phyloP scores from a whole-genome alignment of 768 basidiomycete genomes.

The Gloeopeniophorella convolvens region DNA sequence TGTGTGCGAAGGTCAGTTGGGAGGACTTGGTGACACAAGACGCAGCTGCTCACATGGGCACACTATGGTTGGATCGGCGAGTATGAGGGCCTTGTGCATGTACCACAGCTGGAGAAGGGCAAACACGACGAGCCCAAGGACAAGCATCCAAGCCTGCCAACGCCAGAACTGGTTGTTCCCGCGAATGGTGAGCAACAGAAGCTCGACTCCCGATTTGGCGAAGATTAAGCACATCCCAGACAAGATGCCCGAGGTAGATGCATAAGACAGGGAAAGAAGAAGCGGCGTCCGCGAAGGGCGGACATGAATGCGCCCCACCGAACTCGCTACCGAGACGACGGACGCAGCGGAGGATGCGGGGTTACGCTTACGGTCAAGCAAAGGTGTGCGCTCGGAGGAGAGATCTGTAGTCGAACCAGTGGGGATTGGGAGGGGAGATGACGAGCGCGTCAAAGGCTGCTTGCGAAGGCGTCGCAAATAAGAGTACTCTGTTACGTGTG shows the following conservation, averaged over 20 bases:
- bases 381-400: conserved; percentile 48
- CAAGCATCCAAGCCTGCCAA: conserved; percentile 79
- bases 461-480: conserved; percentile 34
- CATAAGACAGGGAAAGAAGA: conserved; percentile 75
- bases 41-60: conserved; percentile 71
- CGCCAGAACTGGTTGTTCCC: conserved; percentile 79
- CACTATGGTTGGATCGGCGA: conserved; percentile 81
- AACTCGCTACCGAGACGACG: conserved; percentile 17
- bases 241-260: conserved; percentile 81
- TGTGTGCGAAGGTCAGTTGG: conserved; percentile 24
- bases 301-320: conserved; percentile 19
- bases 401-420: conserved; percentile 20
- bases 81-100: conserved; percentile 67
- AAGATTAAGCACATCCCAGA: conserved; percentile 91
- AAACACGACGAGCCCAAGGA: conserved; percentile 63
- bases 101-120: conserved; percentile 83
- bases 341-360: conserved; percentile 29
- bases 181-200: conserved; percentile 69
- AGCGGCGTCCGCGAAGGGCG: conserved; percentile 43
- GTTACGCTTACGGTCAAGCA: conserved; percentile 39
- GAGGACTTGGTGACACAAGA: not conserved
- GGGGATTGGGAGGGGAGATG: conserved; percentile 24
- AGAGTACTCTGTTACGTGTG: conserved; percentile 65
- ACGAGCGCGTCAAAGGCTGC: conserved; percentile 35
- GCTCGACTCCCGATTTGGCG: conserved; percentile 89